Conservation (phyloP, 768 basidiomycete genomes). For the Coprinopsis sp. region DNA sequence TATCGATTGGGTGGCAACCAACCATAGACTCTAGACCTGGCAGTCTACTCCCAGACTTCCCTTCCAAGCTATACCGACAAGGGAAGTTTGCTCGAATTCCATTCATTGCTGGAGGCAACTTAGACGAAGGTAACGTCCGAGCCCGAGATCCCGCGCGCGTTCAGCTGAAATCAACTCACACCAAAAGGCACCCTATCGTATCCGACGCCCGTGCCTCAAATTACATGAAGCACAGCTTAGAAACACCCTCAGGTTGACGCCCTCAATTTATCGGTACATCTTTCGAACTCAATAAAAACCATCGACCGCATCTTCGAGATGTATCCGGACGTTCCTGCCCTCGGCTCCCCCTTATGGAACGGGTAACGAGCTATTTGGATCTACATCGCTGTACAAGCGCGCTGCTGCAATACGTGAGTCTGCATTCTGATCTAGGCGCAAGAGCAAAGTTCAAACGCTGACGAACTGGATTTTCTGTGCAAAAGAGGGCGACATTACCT, state of each 20-base stretch:
- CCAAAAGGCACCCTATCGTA: constrained; percentile 37
- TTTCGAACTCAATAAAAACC: constrained; percentile 16
- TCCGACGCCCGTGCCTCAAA: constrained; percentile 15
- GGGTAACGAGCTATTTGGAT: constrained; percentile 24
- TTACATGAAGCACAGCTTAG: background rate
- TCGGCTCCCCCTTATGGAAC: constrained; percentile 45
- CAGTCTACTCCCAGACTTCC: constrained; percentile 35
- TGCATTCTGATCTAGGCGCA: no score
- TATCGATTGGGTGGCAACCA: constrained; percentile 23
- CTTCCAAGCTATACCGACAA: constrained; percentile 27
- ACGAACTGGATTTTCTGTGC: background rate
- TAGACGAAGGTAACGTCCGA: background rate
- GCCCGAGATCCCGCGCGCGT: background rate
- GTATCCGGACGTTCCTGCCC: constrained; percentile 38
- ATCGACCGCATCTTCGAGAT: constrained; percentile 27
- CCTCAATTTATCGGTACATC: constrained; percentile 23
- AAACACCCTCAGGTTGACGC: background rate
- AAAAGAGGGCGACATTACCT: constrained; percentile 35
- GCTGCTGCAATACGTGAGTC: constrained; percentile 25
- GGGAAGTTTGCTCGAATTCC: constrained; percentile 31
- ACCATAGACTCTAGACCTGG: constrained; percentile 37
- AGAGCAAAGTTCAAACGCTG: no score
- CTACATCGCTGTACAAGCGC: constrained; percentile 26
- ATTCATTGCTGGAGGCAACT: constrained; percentile 39
- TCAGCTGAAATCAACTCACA: no score